Evolutionary conservation across 2,329 filamentous ascomycete genomes (phyloP), one percentile per base, ranked within the genome.

Genomic region (Alternaria sp.): DNA sequence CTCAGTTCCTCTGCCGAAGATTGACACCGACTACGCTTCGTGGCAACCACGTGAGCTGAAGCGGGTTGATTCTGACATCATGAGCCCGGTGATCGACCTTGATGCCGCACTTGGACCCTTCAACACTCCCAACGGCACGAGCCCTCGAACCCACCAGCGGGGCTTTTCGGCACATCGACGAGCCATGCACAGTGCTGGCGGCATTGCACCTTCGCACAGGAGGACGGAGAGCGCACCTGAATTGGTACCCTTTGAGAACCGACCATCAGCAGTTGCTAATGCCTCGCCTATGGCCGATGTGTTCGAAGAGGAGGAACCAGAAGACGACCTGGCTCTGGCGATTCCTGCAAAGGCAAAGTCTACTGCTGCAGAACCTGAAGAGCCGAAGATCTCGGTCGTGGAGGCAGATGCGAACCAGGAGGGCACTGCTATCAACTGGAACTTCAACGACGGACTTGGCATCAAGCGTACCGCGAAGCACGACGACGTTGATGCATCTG

Each of bases 91-190:
- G 79, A 96, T 99, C 67, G 96, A 99, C 78, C 84, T 99, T 45
- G 96, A 99, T 81, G 95, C 94, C 18, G 96, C 95, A 25, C 86
- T 98, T 2, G 94, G 94, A 2, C 94, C 95, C 0, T 97, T 97
- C 80, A 96, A 96, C 73, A 97, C 94, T 0, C 92, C 92, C 25
- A 83, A 89, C 62, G 91, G 90, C 65, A 87, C 88, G 3, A 89
- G 89, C 8, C 88, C 91, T 68, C 84, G 84, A 62, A 85, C 85
- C 1, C 72, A 73, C 11, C 74, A 78, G 58, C 76, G 78, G 33
- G 78, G 79, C 12, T 79, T 79, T 58, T 73, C 70, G 4, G 75
- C 74, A 8, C 81, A 84, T 41, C 89, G 90, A 72, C 87, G 90
- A 67, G 87, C 90, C 62, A 86, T 96, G 76, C 92, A 96, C 78